phyloP scores from a whole-genome alignment of 1,284 basidiomycete genomes.

The Taiwanofungus camphoratus region DNA sequence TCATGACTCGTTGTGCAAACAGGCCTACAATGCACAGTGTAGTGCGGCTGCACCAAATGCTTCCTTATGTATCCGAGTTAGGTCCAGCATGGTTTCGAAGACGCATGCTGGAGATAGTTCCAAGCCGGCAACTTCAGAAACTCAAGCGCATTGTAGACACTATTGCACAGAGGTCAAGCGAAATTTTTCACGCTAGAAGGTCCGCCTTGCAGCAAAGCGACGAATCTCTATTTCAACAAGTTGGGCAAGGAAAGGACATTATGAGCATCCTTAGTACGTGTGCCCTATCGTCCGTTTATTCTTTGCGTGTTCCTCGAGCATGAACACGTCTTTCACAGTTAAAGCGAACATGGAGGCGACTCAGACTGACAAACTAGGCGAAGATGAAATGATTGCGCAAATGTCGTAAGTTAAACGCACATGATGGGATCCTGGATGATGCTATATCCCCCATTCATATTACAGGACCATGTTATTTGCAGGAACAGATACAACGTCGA shows the following conservation, averaged over 20 bases:
- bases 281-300: too few relatives aligned
- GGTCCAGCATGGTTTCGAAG: slow-evolving; percentile 8
- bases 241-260: slow-evolving; percentile 25
- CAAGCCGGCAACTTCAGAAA: slow-evolving; percentile 10
- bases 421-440: too few relatives aligned
- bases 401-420: too few relatives aligned
- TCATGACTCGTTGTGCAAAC: too few relatives aligned
- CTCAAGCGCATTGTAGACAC: slow-evolving; percentile 14
- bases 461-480: slow-evolving; percentile 11
- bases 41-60: slow-evolving; percentile 1
- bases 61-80: slow-evolving; percentile 9
- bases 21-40: slow-evolving; percentile 12
- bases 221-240: slow-evolving; percentile 17
- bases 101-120: slow-evolving; percentile 12
- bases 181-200: slow-evolving; percentile 19
- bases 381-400: too few relatives aligned
- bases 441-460: too few relatives aligned
- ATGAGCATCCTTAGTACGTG: slow-evolving; percentile 23
- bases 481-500: slow-evolving; percentile 17
- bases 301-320: too few relatives aligned
- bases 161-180: slow-evolving; percentile 9
- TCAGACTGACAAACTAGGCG: too few relatives aligned
- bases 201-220: slow-evolving; percentile 19
- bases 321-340: too few relatives aligned
- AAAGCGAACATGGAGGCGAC: too few relatives aligned